A percentile compares a stretch with the other conserved stretches of the same genome.
Conservation (phyloP, 441 rosid species). For the Jatropha podagrica region DNA sequence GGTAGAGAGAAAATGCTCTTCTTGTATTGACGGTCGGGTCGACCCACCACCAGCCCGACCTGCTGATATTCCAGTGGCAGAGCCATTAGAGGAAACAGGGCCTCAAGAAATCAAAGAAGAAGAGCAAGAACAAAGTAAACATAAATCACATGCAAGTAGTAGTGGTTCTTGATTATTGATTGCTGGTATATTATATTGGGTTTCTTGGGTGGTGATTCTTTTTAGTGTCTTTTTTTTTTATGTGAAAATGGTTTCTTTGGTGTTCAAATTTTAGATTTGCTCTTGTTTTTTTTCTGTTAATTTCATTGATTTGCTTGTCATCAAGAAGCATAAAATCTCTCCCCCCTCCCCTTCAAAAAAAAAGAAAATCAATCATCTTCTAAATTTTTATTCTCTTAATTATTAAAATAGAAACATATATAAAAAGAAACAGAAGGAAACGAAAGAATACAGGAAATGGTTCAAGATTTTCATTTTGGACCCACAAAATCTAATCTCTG, state of each 20-base stretch:
- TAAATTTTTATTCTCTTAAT: no score
- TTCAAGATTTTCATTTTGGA: no score
- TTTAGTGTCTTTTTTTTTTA: background rate
- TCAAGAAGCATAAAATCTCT: no score
- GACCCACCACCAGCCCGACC: constrained; percentile 36
- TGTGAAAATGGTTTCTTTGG: background rate
- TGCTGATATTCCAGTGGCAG: constrained; percentile 31
- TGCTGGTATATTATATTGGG: background rate
- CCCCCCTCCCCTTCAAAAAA: no score
- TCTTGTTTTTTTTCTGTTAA: background rate
- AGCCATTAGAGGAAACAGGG: constrained; percentile 22
- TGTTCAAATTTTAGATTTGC: background rate
- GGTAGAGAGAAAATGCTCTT: constrained; percentile 63
- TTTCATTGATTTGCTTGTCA: background rate
- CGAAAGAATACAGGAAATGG: no score
- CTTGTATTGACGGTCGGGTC: constrained; percentile 54
- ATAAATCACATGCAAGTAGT: constrained; percentile 26
- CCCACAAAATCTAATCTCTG: no score
- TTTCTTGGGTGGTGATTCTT: background rate
- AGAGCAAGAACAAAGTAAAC: constrained; percentile 18
- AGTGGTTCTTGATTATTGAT: constrained; percentile 29
- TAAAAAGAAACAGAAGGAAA: no score
- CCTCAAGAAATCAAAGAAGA: constrained; percentile 27
- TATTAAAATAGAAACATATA: no score
- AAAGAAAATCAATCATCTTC: no score